Base-by-base conservation (phyloP, 2,329 filamentous ascomycete genomes). In the Epicoccum nigrum region DNA sequence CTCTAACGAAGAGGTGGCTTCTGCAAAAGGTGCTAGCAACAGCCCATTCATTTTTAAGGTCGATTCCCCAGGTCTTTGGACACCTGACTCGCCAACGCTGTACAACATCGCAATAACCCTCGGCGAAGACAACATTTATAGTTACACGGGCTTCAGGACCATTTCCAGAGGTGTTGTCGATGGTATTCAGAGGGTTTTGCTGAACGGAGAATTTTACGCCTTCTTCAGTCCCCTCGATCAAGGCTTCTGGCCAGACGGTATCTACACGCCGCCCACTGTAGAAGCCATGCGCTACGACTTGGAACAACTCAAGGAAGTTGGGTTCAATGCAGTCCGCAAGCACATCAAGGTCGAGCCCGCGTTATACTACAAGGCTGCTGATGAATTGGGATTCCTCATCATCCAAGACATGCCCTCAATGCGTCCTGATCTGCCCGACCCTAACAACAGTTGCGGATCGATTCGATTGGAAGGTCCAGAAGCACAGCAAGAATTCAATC, bases 401-500 rank as follows among this genome's bases (percentile, higher is more conserved):
- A 84, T 89, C 38, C 87, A 89, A 64, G 87, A 90, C 55, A 90
- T 90, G 87, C 86, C 86, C 0, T 81, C 85, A 2, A 71, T 88
- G 1, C 55, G 63, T 3, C 63, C 62, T 2, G 60, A 65, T 7
- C 45, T 67, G 2, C 56, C 59, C 1, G 49, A 16, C 66, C 55
- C 23, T 7, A 45, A 51, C 1, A 37, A 54, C 31, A 12, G 21
- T 7, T 62, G 62, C 30, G 55, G 53, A 2, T 38, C 19, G 12
- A 59, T 60, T 21, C 58, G 60, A 4, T 27, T 65, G 4, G 54
- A 58, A 33, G 45, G 43, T 8, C 32, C 32, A 70, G 75, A 31
- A 47, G 79, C 87, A 54, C 86, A 89, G 64, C 72, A 74, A 5
- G 87, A 90, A 60, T 90, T 89, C 52, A 75, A 80, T 37, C 80